These are phyloP conservation scores for Microthlaspi erraticum DNA, from an alignment of 345 rosid genomes.

Conservation along the genomic window DNA sequence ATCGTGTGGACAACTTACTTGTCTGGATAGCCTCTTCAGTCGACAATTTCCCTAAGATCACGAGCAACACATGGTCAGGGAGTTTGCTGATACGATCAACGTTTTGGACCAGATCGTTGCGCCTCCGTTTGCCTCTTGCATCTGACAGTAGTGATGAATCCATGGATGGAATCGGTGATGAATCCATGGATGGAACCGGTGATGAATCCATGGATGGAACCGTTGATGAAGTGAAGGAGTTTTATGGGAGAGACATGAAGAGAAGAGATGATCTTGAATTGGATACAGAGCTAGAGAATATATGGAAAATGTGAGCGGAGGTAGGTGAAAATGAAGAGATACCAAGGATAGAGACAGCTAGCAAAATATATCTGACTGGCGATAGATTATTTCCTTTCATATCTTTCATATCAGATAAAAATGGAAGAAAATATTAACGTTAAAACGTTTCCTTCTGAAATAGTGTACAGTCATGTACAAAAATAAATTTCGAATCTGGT, in stretches of 20 bases:
- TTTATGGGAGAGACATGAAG: constrained; percentile 20
- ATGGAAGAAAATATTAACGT: not conserved
- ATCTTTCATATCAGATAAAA: not conserved
- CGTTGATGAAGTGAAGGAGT: not conserved
- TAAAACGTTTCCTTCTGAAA: not conserved
- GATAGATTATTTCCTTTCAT: not conserved
- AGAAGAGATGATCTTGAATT: not conserved
- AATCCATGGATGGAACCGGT: too few species aligned
- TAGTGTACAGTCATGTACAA: too few species aligned
- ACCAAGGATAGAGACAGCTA: not conserved
- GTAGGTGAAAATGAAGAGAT: not conserved
- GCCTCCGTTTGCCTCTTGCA: not conserved
- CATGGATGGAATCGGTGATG: not conserved
- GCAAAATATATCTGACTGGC: not conserved
- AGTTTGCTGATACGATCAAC: not conserved
- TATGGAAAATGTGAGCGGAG: not conserved
- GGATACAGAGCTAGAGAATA: not conserved
- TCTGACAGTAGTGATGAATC: not conserved
- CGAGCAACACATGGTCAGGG: constrained; percentile 3
- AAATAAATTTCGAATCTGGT: too few species aligned
- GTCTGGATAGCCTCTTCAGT: constrained; percentile 15
- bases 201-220: not conserved
- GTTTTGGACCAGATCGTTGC: too few species aligned
- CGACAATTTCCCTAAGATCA: not conserved
- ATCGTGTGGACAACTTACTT: constrained; percentile 10